These are phyloP conservation scores for Drechslera avenae DNA, from an alignment of 2,329 filamentous ascomycete genomes.

Conservation along the genomic window DNA sequence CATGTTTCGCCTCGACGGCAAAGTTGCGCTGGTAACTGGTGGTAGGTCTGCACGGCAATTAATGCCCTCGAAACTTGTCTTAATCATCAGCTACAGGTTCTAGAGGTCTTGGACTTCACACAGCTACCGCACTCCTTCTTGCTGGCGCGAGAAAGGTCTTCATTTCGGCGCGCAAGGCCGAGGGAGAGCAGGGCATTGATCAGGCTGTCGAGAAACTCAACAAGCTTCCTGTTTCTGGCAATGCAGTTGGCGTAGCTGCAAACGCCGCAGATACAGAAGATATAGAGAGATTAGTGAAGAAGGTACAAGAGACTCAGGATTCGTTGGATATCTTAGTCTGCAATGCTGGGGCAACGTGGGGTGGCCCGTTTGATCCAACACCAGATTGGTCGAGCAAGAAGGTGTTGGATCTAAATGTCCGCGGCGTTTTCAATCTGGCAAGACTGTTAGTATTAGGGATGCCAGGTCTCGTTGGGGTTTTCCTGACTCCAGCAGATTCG, in stretches of 20 bases:
- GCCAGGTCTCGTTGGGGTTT: too few relatives aligned
- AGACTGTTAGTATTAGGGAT: slow-evolving; percentile 33
- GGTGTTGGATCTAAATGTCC: slow-evolving; percentile 48
- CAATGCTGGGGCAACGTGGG: slow-evolving; percentile 50
- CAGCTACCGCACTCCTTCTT: slow-evolving; percentile 48
- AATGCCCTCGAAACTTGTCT: too few relatives aligned
- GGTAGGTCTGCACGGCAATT: slow-evolving; percentile 19
- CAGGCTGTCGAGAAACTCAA: slow-evolving; percentile 49
- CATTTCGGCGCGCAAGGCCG: slow-evolving; percentile 47
- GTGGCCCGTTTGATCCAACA: slow-evolving; percentile 46
- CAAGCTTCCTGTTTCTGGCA: slow-evolving; percentile 42
- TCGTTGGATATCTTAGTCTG: slow-evolving; percentile 48
- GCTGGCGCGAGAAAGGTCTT: slow-evolving; percentile 50
- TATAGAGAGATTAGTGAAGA: slow-evolving; percentile 40
- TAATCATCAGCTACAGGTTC: slow-evolving; percentile 36
- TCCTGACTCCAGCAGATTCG: slow-evolving; percentile 32
- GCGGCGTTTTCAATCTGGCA: slow-evolving; percentile 49
- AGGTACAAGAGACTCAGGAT: slow-evolving; percentile 38
- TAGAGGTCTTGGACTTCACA: slow-evolving; percentile 47
- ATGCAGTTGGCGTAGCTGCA: slow-evolving; percentile 45
- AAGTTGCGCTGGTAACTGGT: slow-evolving; percentile 46
- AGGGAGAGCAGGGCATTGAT: slow-evolving; percentile 46
- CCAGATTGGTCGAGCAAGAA: slow-evolving; percentile 46
- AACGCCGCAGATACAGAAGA: slow-evolving; percentile 48
- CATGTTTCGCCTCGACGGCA: slow-evolving; percentile 47